phyloP scores from a whole-genome alignment of 768 basidiomycete species.

The Paxillus involutus region DNA sequence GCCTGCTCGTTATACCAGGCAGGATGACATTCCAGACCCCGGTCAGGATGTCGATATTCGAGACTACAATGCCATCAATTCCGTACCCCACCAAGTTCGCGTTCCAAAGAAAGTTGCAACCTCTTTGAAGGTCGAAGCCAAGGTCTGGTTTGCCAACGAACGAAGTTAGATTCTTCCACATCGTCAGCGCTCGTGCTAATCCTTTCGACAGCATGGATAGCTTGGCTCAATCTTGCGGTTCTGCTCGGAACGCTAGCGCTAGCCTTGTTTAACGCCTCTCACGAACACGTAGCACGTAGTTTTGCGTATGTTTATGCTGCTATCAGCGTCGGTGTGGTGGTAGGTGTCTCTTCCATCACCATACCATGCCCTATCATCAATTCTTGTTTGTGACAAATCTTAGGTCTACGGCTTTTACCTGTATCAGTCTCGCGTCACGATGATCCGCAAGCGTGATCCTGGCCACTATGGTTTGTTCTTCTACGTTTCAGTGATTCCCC shows the following conservation, averaged over 20 bases:
- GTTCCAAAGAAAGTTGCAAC: conserved; percentile 83
- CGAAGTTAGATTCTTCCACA: conserved; percentile 54
- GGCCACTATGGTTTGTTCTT: conserved; percentile 76
- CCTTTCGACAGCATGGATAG: conserved; percentile 73
- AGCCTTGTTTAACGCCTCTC: conserved; percentile 86
- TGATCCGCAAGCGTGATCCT: conserved; percentile 88
- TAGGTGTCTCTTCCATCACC: conserved; percentile 20
- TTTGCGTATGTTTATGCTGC: conserved; percentile 85
- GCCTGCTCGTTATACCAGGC: conserved; percentile 56
- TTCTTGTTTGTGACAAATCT: background rate
- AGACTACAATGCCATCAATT: conserved; percentile 76
- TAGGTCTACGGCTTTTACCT: conserved; percentile 84
- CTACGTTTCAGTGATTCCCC: background rate
- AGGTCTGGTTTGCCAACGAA: conserved; percentile 98
- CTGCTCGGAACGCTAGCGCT: conserved; percentile 83
- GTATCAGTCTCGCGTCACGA: conserved; percentile 85
- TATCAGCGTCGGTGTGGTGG: conserved; percentile 72
- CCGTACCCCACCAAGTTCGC: conserved; percentile 60
- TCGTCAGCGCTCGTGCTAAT: conserved; percentile 1
- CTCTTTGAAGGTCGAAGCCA: conserved; percentile 85
- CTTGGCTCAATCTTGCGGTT: conserved; percentile 86
- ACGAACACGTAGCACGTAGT: conserved; percentile 55
- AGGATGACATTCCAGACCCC: conserved; percentile 72
- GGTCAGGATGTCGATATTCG: conserved; percentile 48
- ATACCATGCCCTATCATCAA: background rate